These are phyloP conservation scores for Boletus rubroflammeus DNA, from an alignment of 768 basidiomycete genomes.

Conservation along the genomic window DNA sequence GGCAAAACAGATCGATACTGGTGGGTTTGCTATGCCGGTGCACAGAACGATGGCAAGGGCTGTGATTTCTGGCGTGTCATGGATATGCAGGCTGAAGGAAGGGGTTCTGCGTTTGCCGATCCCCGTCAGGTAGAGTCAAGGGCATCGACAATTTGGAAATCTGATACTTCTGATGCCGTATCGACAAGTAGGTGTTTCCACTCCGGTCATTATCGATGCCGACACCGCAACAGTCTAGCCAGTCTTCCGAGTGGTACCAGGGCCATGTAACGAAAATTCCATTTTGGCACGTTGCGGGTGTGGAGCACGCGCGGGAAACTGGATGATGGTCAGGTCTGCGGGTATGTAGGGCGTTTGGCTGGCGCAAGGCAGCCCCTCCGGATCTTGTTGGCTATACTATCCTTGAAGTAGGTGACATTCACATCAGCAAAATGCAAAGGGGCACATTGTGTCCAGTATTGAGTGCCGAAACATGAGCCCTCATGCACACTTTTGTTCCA, in stretches of 20 bases:
- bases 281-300: background rate
- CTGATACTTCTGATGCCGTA: background rate
- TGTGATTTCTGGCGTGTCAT: constrained; percentile 73
- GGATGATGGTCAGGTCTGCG: background rate
- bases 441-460: background rate
- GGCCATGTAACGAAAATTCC: background rate
- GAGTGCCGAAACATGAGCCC: background rate
- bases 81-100: constrained; percentile 64
- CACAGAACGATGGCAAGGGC: constrained; percentile 81
- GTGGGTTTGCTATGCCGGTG: constrained; percentile 74
- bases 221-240: background rate
- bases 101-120: constrained; percentile 46
- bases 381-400: background rate
- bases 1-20: constrained; percentile 61
- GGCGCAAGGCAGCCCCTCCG: background rate
- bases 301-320: background rate
- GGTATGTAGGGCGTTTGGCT: background rate
- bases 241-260: background rate
- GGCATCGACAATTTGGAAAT: background rate
- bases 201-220: background rate
- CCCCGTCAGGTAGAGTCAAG: background rate
- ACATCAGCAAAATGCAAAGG: background rate
- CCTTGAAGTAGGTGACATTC: constrained; percentile 1
- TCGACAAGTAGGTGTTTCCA: constrained; percentile 1
- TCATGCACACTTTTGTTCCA: background rate